phyloP scores from a whole-genome alignment of 2,329 filamentous ascomycete species.

The Xylariales sp. region DNA sequence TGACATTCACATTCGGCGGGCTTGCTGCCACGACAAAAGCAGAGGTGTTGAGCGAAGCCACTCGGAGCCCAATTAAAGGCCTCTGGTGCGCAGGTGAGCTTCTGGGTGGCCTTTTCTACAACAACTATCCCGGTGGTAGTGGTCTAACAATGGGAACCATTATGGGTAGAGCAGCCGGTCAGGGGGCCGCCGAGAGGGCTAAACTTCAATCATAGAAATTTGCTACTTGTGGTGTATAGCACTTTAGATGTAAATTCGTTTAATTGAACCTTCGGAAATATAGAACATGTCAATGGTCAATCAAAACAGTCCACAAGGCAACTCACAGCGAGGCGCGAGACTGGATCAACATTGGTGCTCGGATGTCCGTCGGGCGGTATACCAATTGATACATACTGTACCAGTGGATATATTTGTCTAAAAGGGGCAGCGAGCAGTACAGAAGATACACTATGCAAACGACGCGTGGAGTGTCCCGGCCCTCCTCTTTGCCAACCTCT shows the following conservation, averaged over 20 bases:
- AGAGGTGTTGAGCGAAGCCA: conserved; percentile 61
- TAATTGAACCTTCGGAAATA: not conserved
- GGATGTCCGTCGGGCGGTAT: too few species aligned
- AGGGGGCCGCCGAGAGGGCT: conserved; percentile 47
- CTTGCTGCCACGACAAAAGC: conserved; percentile 67
- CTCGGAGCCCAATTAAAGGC: conserved; percentile 61
- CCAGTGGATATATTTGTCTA: not conserved
- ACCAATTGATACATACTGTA: not conserved
- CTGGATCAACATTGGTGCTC: not conserved
- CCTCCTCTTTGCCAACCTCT: conserved; percentile 34
- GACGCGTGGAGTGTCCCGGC: conserved; percentile 32
- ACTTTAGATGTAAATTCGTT: not conserved
- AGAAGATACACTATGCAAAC: conserved; percentile 25
- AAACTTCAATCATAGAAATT: not conserved
- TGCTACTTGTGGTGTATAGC: not conserved
- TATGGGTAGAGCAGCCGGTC: conserved; percentile 58
- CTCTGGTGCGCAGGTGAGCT: conserved; percentile 74
- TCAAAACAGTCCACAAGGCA: not conserved
- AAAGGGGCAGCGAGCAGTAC: not conserved
- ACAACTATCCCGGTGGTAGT: conserved; percentile 72
- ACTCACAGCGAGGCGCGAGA: too few species aligned
- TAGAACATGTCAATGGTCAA: not conserved
- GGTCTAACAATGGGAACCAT: conserved; percentile 70
- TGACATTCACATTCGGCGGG: conserved; percentile 77
- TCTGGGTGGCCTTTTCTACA: conserved; percentile 72